A percentile compares a stretch with the other conserved stretches of the same genome.
phyloP scores from a whole-genome alignment of 441 rosid genomes.

The Erysimum pusillum region DNA sequence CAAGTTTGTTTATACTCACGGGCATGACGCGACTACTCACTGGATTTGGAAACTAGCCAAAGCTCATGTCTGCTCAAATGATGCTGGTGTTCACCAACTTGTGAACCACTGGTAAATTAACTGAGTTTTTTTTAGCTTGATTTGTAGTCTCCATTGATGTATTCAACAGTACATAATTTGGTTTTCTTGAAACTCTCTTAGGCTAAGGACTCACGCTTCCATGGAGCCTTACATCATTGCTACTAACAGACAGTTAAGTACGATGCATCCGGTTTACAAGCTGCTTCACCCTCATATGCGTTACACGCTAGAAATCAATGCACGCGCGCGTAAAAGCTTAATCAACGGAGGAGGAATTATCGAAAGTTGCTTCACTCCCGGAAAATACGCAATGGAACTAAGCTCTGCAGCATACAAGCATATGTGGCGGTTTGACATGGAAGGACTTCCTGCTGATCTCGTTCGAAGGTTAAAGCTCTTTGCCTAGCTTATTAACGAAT shows the following conservation, averaged over 20 bases:
- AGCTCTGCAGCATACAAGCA: constrained; percentile 90
- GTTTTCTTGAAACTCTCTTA: constrained; percentile 37
- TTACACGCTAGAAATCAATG: constrained; percentile 90
- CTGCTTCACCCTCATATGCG: constrained; percentile 93
- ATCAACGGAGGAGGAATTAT: constrained; percentile 94
- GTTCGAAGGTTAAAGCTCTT: constrained; percentile 64
- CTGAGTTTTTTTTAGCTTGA: not conserved
- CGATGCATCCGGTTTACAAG: constrained; percentile 88
- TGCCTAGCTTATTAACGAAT: constrained; percentile 2
- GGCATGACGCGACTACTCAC: constrained; percentile 84
- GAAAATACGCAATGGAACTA: constrained; percentile 83
- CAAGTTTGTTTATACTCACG: constrained; percentile 73
- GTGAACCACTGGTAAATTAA: constrained; percentile 87
- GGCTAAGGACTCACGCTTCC: constrained; percentile 92
- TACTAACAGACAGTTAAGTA: constrained; percentile 87
- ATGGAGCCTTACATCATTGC: constrained; percentile 96
- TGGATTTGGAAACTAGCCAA: constrained; percentile 97
- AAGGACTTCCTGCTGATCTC: constrained; percentile 95
- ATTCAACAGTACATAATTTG: not conserved
- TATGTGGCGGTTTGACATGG: constrained; percentile 89
- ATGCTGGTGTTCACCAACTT: constrained; percentile 93
- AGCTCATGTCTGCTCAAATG: constrained; percentile 90
- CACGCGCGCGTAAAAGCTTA: constrained; percentile 86
- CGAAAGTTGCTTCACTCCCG: constrained; percentile 88
- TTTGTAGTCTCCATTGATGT: constrained; percentile 18